Percentiles rank a stretch among this genome's conserved stretches.
phyloP scores from a whole-genome alignment of 768 basidiomycete species.

The Leccinum disarticulatum region DNA sequence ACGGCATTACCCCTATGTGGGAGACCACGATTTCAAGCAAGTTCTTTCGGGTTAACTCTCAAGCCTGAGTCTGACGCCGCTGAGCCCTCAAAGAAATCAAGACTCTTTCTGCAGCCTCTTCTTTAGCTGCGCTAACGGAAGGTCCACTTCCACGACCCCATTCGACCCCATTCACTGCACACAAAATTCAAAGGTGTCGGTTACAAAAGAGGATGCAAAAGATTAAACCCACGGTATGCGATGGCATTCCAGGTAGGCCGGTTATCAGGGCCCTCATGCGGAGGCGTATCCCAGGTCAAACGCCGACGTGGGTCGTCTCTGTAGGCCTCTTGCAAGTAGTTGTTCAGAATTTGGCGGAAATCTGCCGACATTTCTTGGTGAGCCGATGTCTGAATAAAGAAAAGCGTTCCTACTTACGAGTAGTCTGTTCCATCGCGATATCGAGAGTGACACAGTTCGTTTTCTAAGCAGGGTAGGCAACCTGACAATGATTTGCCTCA shows the following conservation, averaged over 20 bases:
- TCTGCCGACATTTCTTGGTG: constrained; percentile 10
- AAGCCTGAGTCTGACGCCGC: not conserved
- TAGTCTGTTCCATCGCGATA: constrained; percentile 5
- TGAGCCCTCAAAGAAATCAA: constrained; percentile 11
- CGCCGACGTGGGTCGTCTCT: constrained; percentile 14
- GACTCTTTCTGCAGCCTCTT: constrained; percentile 21
- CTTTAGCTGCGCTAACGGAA: constrained; percentile 22
- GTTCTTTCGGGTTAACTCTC: not conserved
- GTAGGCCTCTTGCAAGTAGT: constrained; percentile 19
- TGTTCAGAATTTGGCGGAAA: constrained; percentile 24
- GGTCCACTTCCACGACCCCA: constrained; percentile 23
- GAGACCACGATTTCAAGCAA: not conserved
- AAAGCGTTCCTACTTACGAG: constrained; percentile 10
- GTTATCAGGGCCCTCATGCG: constrained; percentile 18
- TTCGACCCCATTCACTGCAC: constrained; percentile 21
- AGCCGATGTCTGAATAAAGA: not conserved
- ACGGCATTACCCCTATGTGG: constrained; percentile 15
- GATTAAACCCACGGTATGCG: constrained; percentile 18
- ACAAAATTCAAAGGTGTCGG: not conserved
- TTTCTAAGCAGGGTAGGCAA: not conserved
- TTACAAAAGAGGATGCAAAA: not conserved
- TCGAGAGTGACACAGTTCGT: not conserved
- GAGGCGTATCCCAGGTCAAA: constrained; percentile 20
- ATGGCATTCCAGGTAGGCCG: constrained; percentile 25
- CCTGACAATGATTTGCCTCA: not conserved